Base-by-base conservation (phyloP, 2,329 filamentous ascomycete genomes). In the Lizonia empirigonia region DNA sequence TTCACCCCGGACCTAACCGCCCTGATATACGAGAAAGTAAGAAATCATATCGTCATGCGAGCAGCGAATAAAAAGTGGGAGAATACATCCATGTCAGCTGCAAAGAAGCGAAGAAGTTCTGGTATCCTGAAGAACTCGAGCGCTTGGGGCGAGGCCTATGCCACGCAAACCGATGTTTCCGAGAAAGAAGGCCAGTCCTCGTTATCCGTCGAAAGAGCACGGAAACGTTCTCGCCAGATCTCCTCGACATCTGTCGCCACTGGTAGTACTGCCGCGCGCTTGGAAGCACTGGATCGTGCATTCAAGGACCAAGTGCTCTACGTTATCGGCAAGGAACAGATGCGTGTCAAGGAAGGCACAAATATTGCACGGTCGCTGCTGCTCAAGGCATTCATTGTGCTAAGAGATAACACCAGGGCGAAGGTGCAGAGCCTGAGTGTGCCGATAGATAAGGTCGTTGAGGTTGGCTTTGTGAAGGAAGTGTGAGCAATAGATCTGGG, bases 381-480 rank as follows among this genome's bases (percentile, higher is more conserved):
- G 5, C 67, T 89, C 10, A 75, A 75, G 44, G 70, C 78, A 0
- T 89, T 88, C 56, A 69, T 89, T 53, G 87, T 85, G 75, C 78
- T 88, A 39, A 72, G 85, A 32, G 85, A 89, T 32, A 88, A 88
- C 58, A 84, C 83, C 7, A 74, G 85, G 40, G 80, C 82, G 2
- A 89, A 88, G 75, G 82, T 88, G 69, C 83, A 85, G n/a, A 85
- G 85, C 58, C 69, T 88, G 50, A 74, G 80, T 41, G 73, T 87
- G 36, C 79, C 81, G 0, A 79, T 82, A 50, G 85, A 88, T 51
- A 78, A 80, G 40, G 67, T 88, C 38, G 80, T 89, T 15, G 86
- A 89, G 72, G 84, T 89, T 16, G 86, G 86, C 0, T 89, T 88
- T 65, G 79, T 88, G 1, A 88, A 87, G 71, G 83, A 87, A 56